These are phyloP conservation scores for Microcera coccophila DNA, from an alignment of 2,329 filamentous ascomycete genomes.

Conservation along the genomic window DNA sequence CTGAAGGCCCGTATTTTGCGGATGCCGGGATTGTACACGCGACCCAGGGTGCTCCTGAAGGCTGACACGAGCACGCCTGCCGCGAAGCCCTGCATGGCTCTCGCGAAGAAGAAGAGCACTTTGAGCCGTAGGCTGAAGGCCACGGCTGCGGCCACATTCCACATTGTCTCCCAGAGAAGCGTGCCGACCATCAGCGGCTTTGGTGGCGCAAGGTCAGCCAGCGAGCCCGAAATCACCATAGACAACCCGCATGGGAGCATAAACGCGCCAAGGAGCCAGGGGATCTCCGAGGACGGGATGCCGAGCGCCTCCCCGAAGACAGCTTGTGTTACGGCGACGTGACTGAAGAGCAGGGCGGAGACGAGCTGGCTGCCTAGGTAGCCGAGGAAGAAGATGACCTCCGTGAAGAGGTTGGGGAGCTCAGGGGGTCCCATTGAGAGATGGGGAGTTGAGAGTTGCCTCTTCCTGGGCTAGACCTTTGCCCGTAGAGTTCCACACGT, in stretches of 20 bases:
- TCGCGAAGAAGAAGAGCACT: slow-evolving; percentile 7
- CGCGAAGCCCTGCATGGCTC: slow-evolving; percentile 8
- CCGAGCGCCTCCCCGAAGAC: too few species aligned
- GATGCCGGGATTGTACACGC: slow-evolving; percentile 8
- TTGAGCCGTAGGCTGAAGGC: not conserved
- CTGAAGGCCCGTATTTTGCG: slow-evolving; percentile 8
- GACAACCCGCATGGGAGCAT: not conserved
- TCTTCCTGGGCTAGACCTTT: too few species aligned
- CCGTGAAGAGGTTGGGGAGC: too few species aligned
- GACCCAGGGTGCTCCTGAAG: slow-evolving; percentile 9
- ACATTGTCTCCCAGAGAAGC: not conserved
- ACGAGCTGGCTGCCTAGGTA: too few species aligned
- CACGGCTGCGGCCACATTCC: not conserved
- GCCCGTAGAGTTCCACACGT: too few species aligned
- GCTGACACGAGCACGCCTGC: slow-evolving; percentile 8
- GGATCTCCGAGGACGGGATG: too few species aligned
- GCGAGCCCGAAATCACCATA: not conserved
- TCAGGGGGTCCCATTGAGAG: too few species aligned
- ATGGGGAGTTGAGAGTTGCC: too few species aligned
- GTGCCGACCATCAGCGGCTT: not conserved
- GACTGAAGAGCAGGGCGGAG: too few species aligned
- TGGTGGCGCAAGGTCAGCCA: not conserved
- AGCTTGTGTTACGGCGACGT: too few species aligned
- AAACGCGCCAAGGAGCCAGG: too few species aligned
- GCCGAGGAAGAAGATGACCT: too few species aligned